Conservation (phyloP, 345 rosid genomes). For the Hypericum perforatum region DNA sequence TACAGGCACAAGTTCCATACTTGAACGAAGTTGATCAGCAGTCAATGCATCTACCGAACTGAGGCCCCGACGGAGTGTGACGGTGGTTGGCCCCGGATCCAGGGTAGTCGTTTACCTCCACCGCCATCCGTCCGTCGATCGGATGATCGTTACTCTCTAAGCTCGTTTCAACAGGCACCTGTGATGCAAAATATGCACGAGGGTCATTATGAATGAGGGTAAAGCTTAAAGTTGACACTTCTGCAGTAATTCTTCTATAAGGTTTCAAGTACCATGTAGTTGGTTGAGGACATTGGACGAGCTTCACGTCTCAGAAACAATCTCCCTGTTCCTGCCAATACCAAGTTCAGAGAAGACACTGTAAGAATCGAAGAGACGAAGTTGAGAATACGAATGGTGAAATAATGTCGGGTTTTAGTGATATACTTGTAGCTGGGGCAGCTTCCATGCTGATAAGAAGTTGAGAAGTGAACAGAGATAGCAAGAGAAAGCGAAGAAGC, state of each 20-base stretch:
- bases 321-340: constrained; percentile 13
- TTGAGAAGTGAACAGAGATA: constrained; percentile 10
- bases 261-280: constrained; percentile 3
- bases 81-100: constrained; percentile 26
- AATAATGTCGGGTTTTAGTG: background rate
- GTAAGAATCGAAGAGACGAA: background rate
- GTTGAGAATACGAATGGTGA: background rate
- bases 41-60: constrained; percentile 13
- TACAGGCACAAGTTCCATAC: too few species aligned
- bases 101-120: constrained; percentile 24
- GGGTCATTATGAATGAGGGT: too few species aligned
- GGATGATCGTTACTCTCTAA: background rate
- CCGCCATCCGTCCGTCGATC: constrained; percentile 7
- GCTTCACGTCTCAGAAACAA: constrained; percentile 2
- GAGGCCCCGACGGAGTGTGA: constrained; percentile 21
- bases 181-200: background rate
- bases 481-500: constrained; percentile 2
- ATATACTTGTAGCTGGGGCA: constrained; percentile 17
- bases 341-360: background rate
- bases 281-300: background rate
- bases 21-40: constrained; percentile 5
- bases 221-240: too few species aligned
- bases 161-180: background rate
- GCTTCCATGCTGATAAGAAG: constrained; percentile 6
- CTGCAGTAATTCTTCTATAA: too few species aligned